Percentiles rank a stretch among this genome's conserved stretches.
Conservation (phyloP, 192 early-diverging fungal species). For the Coemansia sp. region DNA sequence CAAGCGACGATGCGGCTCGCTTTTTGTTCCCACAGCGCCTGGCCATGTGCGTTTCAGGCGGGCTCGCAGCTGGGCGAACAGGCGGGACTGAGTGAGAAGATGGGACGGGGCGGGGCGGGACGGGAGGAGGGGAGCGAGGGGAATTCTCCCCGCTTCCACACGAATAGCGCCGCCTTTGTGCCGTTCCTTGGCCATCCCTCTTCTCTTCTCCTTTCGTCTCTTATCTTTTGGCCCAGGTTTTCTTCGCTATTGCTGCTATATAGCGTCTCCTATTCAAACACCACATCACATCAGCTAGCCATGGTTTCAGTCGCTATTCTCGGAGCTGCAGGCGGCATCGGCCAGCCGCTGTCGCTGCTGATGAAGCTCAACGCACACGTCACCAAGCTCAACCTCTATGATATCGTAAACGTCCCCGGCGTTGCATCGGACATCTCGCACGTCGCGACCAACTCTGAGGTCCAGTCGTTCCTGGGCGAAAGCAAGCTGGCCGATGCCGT, state of each 20-base stretch:
- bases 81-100: too few relatives aligned
- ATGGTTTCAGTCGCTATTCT: constrained; percentile 71
- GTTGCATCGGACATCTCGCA: constrained; percentile 97
- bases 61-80: too few relatives aligned
- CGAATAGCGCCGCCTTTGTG: neutral
- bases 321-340: constrained; percentile 93
- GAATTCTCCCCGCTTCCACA: neutral
- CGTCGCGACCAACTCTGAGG: constrained; percentile 82
- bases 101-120: neutral
- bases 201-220: neutral
- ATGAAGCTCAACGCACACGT: constrained; percentile 89
- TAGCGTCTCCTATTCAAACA: neutral
- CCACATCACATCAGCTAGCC: neutral
- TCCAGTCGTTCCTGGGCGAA: constrained; percentile 70
- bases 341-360: constrained; percentile 96
- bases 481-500: constrained; percentile 77
- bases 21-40: too few relatives aligned
- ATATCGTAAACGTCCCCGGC: constrained; percentile 95
- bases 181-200: neutral
- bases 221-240: neutral
- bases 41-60: too few relatives aligned
- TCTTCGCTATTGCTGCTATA: neutral
- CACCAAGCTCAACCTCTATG: constrained; percentile 88
- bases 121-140: constrained; percentile 5
- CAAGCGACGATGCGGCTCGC: too few relatives aligned